A percentile compares a stretch with the other conserved stretches of the same genome.
phyloP scores from a whole-genome alignment of 805 yeast species.

The Lachancea thermotolerans region DNA sequence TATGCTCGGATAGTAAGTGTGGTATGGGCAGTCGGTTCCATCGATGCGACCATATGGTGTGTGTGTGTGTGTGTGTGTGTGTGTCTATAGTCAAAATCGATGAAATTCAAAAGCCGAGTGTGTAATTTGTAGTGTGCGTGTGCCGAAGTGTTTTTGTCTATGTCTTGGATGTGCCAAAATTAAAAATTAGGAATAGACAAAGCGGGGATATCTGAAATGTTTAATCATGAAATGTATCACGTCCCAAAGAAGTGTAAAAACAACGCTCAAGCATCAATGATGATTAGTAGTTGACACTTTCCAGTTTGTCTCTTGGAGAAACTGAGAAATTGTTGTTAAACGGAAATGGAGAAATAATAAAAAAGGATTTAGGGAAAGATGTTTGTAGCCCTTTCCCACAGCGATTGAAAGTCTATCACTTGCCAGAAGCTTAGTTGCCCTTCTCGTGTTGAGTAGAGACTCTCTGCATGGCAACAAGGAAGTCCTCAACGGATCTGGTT shows the following conservation, averaged over 20 bases:
- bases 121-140: neutral
- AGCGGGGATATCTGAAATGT: slow-evolving; percentile 16
- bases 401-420: too few relatives aligned
- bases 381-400: neutral
- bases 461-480: slow-evolving; percentile 81
- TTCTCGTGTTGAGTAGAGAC: slow-evolving; percentile 86
- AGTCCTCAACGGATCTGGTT: slow-evolving; percentile 71
- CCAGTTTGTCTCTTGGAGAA: too few relatives aligned
- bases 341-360: neutral
- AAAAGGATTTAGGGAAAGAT: neutral
- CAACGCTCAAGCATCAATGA: neutral
- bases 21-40: too few relatives aligned
- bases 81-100: neutral
- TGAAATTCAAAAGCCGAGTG: neutral
- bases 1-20: too few relatives aligned
- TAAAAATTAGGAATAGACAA: slow-evolving; percentile 14
- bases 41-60: too few relatives aligned
- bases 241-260: slow-evolving; percentile 7
- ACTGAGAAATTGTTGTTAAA: neutral
- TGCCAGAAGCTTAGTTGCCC: slow-evolving; percentile 42
- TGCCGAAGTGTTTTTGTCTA: slow-evolving; percentile 5
- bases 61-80: slow-evolving; percentile 4
- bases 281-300: neutral
- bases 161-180: slow-evolving; percentile 9
- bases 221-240: slow-evolving; percentile 10